These are phyloP conservation scores for Lentinula edodes DNA, from an alignment of 768 basidiomycete genomes.

Conservation along the genomic window DNA sequence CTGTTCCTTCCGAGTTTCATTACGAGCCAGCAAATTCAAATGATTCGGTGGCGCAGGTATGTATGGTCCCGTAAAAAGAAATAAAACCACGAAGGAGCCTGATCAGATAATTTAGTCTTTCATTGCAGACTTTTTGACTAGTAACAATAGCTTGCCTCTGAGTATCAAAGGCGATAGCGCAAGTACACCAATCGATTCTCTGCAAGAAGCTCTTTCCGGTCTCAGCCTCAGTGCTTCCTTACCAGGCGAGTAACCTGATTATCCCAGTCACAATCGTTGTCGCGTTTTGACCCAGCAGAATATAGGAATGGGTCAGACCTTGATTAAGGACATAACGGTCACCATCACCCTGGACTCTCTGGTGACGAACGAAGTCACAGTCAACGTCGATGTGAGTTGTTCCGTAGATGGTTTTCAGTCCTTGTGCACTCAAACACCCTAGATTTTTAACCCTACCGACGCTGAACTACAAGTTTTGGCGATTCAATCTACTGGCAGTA, in stretches of 20 bases:
- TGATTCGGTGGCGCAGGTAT: constrained; percentile 55
- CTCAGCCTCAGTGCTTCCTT: constrained; percentile 46
- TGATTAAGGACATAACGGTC: constrained; percentile 55
- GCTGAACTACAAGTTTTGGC: constrained; percentile 51
- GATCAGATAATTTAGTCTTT: constrained; percentile 33
- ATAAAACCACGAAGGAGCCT: background rate
- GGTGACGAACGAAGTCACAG: constrained; percentile 40
- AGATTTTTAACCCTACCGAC: constrained; percentile 53
- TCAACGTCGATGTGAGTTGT: constrained; percentile 51
- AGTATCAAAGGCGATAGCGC: constrained; percentile 53
- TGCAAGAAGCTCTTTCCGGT: constrained; percentile 50
- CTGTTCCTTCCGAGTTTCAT: constrained; percentile 53
- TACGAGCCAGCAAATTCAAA: constrained; percentile 63
- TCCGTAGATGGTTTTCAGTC: background rate
- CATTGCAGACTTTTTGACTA: constrained; percentile 55
- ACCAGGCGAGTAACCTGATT: constrained; percentile 27
- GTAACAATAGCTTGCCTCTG: constrained; percentile 38
- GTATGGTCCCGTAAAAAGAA: constrained; percentile 6
- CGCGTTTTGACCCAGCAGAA: background rate
- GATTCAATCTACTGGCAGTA: constrained; percentile 49
- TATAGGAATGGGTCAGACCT: constrained; percentile 42
- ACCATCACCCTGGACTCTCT: constrained; percentile 47
- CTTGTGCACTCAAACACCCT: background rate
- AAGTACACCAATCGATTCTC: constrained; percentile 58
- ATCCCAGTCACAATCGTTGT: background rate